A percentile compares a stretch with the other conserved stretches of the same genome.
phyloP scores from a whole-genome alignment of 352 stramenopile species.

The Thalassiosira mediterranea region DNA sequence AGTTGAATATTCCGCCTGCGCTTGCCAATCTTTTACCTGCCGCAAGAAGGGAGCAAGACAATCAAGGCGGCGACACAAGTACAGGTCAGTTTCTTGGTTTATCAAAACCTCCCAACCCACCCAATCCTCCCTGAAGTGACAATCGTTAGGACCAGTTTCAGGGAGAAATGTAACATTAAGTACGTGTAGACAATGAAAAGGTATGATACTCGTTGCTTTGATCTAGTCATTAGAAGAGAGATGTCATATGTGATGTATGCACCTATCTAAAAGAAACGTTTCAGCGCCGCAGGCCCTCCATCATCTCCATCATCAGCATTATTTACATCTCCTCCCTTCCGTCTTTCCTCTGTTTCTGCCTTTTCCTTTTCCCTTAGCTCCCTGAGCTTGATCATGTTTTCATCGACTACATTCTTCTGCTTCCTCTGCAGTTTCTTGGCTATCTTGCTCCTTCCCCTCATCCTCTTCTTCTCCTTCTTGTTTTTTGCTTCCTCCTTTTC shows the following conservation, averaged over 20 bases:
- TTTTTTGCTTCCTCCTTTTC: constrained; percentile 46
- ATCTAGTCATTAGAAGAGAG: constrained; percentile 1
- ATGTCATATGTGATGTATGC: constrained; percentile 16
- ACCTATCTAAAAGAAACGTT: constrained; percentile 64
- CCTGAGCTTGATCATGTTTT: constrained; percentile 90
- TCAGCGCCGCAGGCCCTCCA: constrained; percentile 51
- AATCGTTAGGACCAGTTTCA: too few relatives aligned
- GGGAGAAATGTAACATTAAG: too few relatives aligned
- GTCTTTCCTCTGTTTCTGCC: constrained; percentile 58
- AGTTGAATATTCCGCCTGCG: too few relatives aligned
- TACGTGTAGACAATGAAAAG: too few relatives aligned
- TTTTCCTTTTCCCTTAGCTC: constrained; percentile 86
- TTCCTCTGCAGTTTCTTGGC: constrained; percentile 95
- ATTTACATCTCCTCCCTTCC: constrained; percentile 4
- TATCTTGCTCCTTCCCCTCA: constrained; percentile 96
- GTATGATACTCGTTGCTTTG: too few relatives aligned
- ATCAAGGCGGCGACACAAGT: too few relatives aligned
- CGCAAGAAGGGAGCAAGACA: too few relatives aligned
- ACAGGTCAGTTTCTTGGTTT: too few relatives aligned
- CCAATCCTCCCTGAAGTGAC: too few relatives aligned
- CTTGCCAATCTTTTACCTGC: too few relatives aligned
- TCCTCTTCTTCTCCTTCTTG: constrained; percentile 95
- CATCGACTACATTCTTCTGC: constrained; percentile 97
- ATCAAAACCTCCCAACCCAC: too few relatives aligned
- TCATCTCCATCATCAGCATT: constrained; percentile 27